These are phyloP conservation scores for Lathyrus aphaca DNA, from an alignment of 306 rosid species.

Conservation along the genomic window DNA sequence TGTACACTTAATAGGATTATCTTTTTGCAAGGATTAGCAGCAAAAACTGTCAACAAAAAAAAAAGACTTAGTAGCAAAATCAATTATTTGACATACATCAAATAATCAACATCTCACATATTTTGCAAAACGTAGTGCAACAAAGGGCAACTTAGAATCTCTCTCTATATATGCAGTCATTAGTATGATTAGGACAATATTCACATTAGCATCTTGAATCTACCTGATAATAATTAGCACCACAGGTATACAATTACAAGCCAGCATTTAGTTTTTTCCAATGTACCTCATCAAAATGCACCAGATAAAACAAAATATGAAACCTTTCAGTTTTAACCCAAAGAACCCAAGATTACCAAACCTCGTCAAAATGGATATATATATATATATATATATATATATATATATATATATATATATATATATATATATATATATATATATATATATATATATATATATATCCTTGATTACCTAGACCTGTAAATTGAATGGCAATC, in stretches of 20 bases:
- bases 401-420: too few species aligned
- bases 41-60: too few species aligned
- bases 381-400: too few species aligned
- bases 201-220: background rate
- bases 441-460: too few species aligned
- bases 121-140: background rate
- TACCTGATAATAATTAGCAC: background rate
- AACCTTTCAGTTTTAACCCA: background rate
- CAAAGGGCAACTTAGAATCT: background rate
- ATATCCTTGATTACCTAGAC: background rate
- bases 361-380: background rate
- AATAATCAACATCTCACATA: background rate
- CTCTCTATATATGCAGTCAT: background rate
- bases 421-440: too few species aligned
- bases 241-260: background rate
- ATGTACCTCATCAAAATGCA: background rate
- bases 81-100: background rate
- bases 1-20: background rate
- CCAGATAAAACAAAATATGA: background rate
- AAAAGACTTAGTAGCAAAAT: too few species aligned
- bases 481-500: constrained; percentile 32
- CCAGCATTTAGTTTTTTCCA: too few species aligned
- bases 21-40: background rate
- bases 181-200: constrained; percentile 2
- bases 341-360: constrained; percentile 14